Evolutionary conservation across 371 early-diverging fungal species (phyloP).

Genomic region (Lichtheimia ramosa): DNA sequence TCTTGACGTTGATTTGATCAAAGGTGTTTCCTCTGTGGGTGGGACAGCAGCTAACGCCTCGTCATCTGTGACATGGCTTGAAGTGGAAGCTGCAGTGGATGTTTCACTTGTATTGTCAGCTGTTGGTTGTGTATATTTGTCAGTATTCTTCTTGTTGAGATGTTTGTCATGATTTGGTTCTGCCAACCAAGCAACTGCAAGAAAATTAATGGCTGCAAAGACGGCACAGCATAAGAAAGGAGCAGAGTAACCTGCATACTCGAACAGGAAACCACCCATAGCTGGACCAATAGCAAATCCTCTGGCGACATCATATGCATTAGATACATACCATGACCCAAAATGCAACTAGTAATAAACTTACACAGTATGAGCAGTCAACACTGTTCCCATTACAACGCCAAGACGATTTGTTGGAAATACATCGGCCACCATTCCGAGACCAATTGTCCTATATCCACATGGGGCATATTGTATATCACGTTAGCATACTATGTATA

Average conservation of each 20-base stretch:
- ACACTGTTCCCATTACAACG: conserved; percentile 73
- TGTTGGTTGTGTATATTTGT: conserved; percentile 1
- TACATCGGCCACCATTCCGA: conserved; percentile 80
- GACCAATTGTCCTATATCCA: conserved; percentile 61
- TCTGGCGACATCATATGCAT: conserved; percentile 8
- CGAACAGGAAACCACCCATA: conserved; percentile 74
- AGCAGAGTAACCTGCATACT: conserved; percentile 64
- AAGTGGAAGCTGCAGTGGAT: conserved; percentile 11
- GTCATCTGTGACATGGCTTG: conserved; percentile 1
- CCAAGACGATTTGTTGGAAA: conserved; percentile 71
- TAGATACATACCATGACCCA: neutral
- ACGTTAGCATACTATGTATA: no score
- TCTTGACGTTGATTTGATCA: conserved; percentile 2
- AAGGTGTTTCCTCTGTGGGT: conserved; percentile 6
- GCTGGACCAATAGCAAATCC: conserved; percentile 78
- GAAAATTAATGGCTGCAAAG: conserved; percentile 68
- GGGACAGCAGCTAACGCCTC: conserved; percentile 6
- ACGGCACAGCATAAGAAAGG: conserved; percentile 77
- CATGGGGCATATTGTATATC: neutral
- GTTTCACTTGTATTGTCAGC: conserved; percentile 1
- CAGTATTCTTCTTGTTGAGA: conserved; percentile 20
- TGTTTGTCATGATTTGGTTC: conserved; percentile 43
- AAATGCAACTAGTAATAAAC: neutral
- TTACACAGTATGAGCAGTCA: conserved; percentile 67
- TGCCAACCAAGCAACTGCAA: conserved; percentile 61